Base-by-base conservation (phyloP, 2,329 filamentous ascomycete genomes). In the Penicillium sp. region DNA sequence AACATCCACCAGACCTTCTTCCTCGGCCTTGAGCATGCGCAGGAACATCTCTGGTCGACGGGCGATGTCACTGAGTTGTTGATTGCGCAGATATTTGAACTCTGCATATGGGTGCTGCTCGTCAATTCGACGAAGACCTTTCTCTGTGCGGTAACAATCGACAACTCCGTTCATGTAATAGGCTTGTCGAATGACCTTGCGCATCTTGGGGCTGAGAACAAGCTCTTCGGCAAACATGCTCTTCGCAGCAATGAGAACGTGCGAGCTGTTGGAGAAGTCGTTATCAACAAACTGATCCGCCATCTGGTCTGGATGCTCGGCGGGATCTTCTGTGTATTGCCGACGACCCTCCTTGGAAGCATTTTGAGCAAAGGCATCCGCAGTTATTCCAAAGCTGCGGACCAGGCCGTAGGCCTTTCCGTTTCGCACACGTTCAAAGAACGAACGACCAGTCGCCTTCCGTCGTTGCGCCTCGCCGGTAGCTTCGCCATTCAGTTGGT, bases 81-180 rank as follows among this genome's bases (percentile, higher is more conserved):
- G 92, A 65, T 94, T 92, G 60, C 91, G 86, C 18, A 99, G 81
- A 66, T 99, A 99, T 74, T 99, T 96, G 79, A 99, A 91, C 73
- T 97, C 94, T 71, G 97, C 97, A 74, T 95, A 97, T 0, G 92
- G 91, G 67, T 97, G 92, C 22, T 94, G 87, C 58, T 97, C 93
- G 65, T 96, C 92, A 63, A 99, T 97, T 68, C 91, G 90, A 54
- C 90, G 89, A 49, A 97, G 79, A 27, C 94, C 94, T 75, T 97
- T 99, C 56, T 97, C 92, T 0, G 94, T 99, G 52, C 94, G 87
- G 58, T 85, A 86, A 71, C 92, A 96, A 76, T 93, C 92, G 56
- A 99, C 86, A 52, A 90, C 83, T 22, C 92, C 91, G 62, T 87
- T 87, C 68, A 87, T 84, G 68, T 97, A 97, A 73, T 90, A 96